These are phyloP conservation scores for Suhomyces choctaworum DNA, from an alignment of 1,139 yeast genomes.

Conservation along the genomic window DNA sequence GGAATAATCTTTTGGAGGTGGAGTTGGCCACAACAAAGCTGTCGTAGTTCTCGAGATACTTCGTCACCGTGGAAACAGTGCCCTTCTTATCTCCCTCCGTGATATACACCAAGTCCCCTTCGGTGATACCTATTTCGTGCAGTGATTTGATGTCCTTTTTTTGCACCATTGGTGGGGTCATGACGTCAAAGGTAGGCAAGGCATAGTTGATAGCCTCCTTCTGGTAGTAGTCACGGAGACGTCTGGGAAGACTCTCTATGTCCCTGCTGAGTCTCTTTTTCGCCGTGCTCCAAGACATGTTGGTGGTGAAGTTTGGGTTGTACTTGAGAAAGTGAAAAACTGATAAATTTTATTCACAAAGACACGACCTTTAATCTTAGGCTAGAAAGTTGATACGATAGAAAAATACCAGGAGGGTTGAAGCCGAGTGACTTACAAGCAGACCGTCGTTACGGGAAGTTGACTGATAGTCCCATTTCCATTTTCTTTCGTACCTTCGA, in stretches of 20 bases:
- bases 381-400: no score
- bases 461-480: no score
- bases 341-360: constrained; percentile 5
- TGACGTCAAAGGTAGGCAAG: constrained; percentile 39
- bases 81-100: constrained; percentile 72
- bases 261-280: constrained; percentile 42
- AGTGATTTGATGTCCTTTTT: constrained; percentile 29
- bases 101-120: constrained; percentile 51
- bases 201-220: constrained; percentile 29
- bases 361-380: no score
- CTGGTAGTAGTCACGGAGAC: constrained; percentile 30
- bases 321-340: constrained; percentile 4
- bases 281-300: constrained; percentile 42
- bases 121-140: constrained; percentile 38
- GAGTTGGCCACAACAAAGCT: constrained; percentile 38
- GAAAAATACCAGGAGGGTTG: no score
- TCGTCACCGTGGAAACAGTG: constrained; percentile 55
- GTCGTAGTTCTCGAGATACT: constrained; percentile 33
- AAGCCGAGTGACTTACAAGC: no score
- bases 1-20: constrained; percentile 43
- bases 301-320: constrained; percentile 3
- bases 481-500: no score
- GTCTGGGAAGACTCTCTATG: constrained; percentile 33
- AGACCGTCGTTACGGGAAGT: no score
- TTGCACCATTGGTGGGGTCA: constrained; percentile 23